Percentiles rank a stretch among this genome's conserved stretches.
Conservation (phyloP, 2,329 filamentous ascomycete genomes). For the Ceratocystis huliohia region DNA sequence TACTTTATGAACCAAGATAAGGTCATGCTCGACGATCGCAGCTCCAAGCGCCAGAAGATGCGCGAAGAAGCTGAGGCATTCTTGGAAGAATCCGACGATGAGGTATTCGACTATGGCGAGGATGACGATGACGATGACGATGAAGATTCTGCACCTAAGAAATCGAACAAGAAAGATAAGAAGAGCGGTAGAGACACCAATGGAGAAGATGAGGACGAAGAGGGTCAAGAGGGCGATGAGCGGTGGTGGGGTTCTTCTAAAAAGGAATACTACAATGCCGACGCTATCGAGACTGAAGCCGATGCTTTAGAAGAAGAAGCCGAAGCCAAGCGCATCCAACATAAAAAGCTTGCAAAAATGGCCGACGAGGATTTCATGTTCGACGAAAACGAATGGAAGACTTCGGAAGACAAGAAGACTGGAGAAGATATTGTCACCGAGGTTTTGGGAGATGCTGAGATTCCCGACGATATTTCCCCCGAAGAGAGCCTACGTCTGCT, state of each 20-base stretch:
- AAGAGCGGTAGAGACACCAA: conserved; percentile 27
- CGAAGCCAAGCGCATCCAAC: conserved; percentile 76
- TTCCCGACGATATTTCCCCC: conserved; percentile 64
- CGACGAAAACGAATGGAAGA: conserved; percentile 76
- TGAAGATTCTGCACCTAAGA: conserved; percentile 32
- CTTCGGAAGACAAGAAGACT: conserved; percentile 39
- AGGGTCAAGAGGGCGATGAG: conserved; percentile 45
- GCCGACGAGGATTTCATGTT: conserved; percentile 86
- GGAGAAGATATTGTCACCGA: conserved; percentile 57
- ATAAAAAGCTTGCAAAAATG: conserved; percentile 84
- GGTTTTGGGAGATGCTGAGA: conserved; percentile 69
- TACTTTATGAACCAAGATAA: conserved; percentile 80
- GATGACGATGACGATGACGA: conserved; percentile 32
- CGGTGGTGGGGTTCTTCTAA: conserved; percentile 79
- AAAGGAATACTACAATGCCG: conserved; percentile 86
- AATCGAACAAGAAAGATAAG: conserved; percentile 24
- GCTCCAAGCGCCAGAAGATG: conserved; percentile 63
- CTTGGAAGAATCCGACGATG: conserved; percentile 50
- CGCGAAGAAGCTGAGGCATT: conserved; percentile 52
- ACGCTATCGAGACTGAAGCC: conserved; percentile 51
- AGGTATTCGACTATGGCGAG: conserved; percentile 39
- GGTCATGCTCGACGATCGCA: conserved; percentile 67
- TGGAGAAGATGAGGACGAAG: conserved; percentile 46
- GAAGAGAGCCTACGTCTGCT: conserved; percentile 67
- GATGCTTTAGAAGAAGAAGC: conserved; percentile 79